Percentiles rank a stretch among this genome's conserved stretches.
These are phyloP conservation scores for Auriscalpium orientale DNA, from an alignment of 768 basidiomycete species.

Conservation along the genomic window DNA sequence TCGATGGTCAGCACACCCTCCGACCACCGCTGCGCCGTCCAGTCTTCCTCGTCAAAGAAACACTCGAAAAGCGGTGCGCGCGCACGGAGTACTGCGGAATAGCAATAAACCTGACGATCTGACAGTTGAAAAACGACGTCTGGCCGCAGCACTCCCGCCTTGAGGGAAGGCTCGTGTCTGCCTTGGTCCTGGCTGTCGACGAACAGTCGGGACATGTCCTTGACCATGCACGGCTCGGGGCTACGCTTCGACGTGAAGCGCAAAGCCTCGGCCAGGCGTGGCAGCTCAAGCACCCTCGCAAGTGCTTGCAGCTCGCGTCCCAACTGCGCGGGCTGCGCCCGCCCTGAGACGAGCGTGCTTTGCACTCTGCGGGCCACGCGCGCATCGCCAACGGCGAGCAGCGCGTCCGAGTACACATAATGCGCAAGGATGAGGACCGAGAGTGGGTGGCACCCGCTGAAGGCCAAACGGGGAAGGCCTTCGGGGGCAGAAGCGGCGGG, in stretches of 20 bases:
- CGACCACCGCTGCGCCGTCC: slow-evolving; percentile 61
- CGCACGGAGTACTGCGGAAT: slow-evolving; percentile 74
- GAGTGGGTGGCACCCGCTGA: slow-evolving; percentile 56
- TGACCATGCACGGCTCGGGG: slow-evolving; percentile 39
- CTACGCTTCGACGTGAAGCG: slow-evolving; percentile 52
- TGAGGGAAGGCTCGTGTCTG: background rate
- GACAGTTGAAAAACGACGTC: slow-evolving; percentile 70
- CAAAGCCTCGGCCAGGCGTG: slow-evolving; percentile 44
- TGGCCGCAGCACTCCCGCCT: slow-evolving; percentile 30
- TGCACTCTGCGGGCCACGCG: slow-evolving; percentile 46
- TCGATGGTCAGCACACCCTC: slow-evolving; percentile 54
- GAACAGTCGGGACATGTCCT: slow-evolving; percentile 47
- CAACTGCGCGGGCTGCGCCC: slow-evolving; percentile 38
- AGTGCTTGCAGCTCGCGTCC: slow-evolving; percentile 57
- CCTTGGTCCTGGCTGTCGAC: slow-evolving; percentile 22
- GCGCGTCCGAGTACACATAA: slow-evolving; percentile 84
- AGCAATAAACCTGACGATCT: slow-evolving; percentile 56
- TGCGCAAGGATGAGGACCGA: slow-evolving; percentile 68
- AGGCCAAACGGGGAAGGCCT: slow-evolving; percentile 24
- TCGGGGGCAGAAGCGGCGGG: background rate
- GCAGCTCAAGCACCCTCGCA: slow-evolving; percentile 52
- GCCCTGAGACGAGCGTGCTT: slow-evolving; percentile 30
- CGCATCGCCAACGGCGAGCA: slow-evolving; percentile 79
- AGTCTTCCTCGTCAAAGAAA: slow-evolving; percentile 77
- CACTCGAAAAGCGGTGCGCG: slow-evolving; percentile 78